phyloP scores from a whole-genome alignment of 2,329 filamentous ascomycete species.

The Diaporthe helianthi region DNA sequence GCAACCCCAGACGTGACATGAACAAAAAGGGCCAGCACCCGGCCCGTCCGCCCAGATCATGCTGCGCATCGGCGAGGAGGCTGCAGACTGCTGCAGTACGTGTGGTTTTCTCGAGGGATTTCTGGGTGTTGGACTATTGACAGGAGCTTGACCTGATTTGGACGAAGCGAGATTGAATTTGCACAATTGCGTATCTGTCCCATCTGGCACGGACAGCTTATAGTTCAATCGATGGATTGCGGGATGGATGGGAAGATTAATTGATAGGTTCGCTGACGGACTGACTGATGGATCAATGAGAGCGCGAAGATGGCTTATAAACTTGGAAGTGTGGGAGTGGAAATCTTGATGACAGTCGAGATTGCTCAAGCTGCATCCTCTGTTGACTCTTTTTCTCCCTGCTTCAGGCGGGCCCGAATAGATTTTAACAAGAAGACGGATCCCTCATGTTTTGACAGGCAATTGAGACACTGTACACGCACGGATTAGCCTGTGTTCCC shows the following conservation, averaged over 20 bases:
- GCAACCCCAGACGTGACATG: too few species aligned
- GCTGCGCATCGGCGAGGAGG: background rate
- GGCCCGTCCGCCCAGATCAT: background rate
- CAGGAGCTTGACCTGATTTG: constrained; percentile 12
- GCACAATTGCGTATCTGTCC: constrained; percentile 17
- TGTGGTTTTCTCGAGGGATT: background rate
- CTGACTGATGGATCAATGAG: background rate
- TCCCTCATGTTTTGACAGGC: background rate
- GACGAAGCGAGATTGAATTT: constrained; percentile 15
- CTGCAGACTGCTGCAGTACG: background rate
- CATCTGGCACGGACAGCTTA: constrained; percentile 8
- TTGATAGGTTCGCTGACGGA: background rate
- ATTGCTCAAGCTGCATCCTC: background rate
- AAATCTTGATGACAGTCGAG: background rate
- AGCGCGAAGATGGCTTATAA: background rate
- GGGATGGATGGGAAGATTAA: background rate
- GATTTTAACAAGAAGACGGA: background rate
- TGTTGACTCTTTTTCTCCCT: background rate
- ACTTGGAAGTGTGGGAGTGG: background rate
- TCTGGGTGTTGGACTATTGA: constrained; percentile 19
- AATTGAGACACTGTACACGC: background rate
- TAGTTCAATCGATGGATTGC: background rate
- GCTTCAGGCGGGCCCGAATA: background rate
- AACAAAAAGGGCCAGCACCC: background rate
- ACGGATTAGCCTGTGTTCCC: too few species aligned